Base-by-base conservation (phyloP, 306 rosid genomes). In the Corylus americana region DNA sequence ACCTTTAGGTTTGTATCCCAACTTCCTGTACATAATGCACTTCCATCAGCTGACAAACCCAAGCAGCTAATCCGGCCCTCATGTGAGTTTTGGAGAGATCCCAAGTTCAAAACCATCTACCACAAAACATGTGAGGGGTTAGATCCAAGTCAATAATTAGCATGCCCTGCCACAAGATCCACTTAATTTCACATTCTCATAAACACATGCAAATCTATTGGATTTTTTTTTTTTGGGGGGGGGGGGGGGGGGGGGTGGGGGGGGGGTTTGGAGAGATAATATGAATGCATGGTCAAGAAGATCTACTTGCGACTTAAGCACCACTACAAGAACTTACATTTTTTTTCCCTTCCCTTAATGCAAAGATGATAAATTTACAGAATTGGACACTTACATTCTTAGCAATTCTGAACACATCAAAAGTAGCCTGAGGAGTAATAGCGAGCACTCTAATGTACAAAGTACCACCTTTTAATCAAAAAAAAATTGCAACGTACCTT, bases 1-100 rank as follows among this genome's bases (percentile, higher is more conserved):
- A 93, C 99, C 99, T 95, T 95, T 73, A 95, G 92, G 85, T 95
- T 95, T 84, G 93, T 86, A 87, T 95, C 99, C 91, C 77, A 93
- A 83, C 99, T 95, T 84, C 99, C 98, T 75, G 99, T 93, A 91
- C 99, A 95, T 83, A 95, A 80, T 78, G 99, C 99, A 87, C 99
- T 95, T 83, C 99, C 99, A 85, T 95, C 99, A 86, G 97, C 96
- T 20, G 99, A 91, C 88, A 95, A 87, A 72, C 99, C 98, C 89
- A 95, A 89, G 83, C 98, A 95, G 87, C 78, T 93, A 71, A 95
- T 87, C 85, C 86, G 89, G 39, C 81, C 77, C 78, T 86, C 98
- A 44, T 95, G 99, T 73, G 97, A 91, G 80, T 88, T 88, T 14
- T 91, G 98, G 31, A 95, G 94, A 78, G 97, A 87, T 89, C 99